phyloP scores from a whole-genome alignment of 495 filamentous ascomycete species.

The Bacidia gigantensis region DNA sequence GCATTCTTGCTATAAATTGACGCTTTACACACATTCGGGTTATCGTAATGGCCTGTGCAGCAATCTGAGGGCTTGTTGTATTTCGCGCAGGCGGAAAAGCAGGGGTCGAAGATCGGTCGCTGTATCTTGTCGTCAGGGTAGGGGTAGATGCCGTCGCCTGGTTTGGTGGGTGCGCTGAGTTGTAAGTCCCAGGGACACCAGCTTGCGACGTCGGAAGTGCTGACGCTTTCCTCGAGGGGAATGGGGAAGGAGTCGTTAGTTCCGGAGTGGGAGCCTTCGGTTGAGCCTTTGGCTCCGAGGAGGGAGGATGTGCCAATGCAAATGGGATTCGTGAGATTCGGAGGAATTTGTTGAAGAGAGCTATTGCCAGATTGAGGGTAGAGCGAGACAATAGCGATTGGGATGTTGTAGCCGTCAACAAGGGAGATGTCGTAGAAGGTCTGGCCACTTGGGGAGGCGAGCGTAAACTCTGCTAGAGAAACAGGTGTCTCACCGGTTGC shows the following conservation, averaged over 20 bases:
- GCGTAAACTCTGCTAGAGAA: conserved; percentile 64
- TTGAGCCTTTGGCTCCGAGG: conserved; percentile 29
- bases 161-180: conserved; percentile 44
- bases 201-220: conserved; percentile 32
- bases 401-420: conserved; percentile 75
- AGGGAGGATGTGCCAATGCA: conserved; percentile 54
- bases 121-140: conserved; percentile 57
- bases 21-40: conserved; percentile 43
- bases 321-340: conserved; percentile 57
- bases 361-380: conserved; percentile 37
- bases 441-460: conserved; percentile 41
- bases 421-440: conserved; percentile 75
- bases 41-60: conserved; percentile 50
- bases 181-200: conserved; percentile 76
- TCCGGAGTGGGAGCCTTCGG: conserved; percentile 22
- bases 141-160: conserved; percentile 55
- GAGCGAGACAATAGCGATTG: conserved; percentile 50
- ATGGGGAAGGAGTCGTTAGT: conserved; percentile 46
- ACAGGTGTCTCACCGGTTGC: conserved; percentile 50
- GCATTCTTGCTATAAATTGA: conserved; percentile 46
- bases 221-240: conserved; percentile 43
- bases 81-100: conserved; percentile 53
- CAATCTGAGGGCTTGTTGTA: conserved; percentile 46
- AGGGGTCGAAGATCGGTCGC: conserved; percentile 58
- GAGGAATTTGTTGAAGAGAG: conserved; percentile 42